These are phyloP conservation scores for Raphidocelis subcapitata DNA, from an alignment of 139 green algal species.

Conservation along the genomic window DNA sequence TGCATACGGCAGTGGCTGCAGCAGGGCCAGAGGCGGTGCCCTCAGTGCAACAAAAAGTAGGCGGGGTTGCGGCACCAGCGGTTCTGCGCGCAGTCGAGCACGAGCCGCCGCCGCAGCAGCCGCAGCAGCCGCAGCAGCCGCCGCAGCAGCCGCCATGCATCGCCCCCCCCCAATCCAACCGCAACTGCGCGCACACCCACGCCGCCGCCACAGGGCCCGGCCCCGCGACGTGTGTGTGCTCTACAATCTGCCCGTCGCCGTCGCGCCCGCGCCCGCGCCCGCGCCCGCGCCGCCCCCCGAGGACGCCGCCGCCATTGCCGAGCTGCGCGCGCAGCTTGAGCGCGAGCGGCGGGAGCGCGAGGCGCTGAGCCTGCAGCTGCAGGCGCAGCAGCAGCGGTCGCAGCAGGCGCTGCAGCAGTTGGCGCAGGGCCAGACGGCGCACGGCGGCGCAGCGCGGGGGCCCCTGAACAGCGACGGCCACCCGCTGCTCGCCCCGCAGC, in stretches of 20 bases:
- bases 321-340: conserved; percentile 17
- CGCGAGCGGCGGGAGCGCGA: conserved; percentile 3
- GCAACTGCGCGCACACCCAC: too few species aligned
- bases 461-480: not conserved
- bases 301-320: not conserved
- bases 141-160: too few species aligned
- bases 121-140: too few species aligned
- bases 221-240: conserved; percentile 3
- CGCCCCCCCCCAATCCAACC: too few species aligned
- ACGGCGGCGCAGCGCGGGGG: too few species aligned
- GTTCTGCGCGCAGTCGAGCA: too few species aligned
- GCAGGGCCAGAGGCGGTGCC: conserved; percentile 5
- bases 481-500: too few species aligned
- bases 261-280: not conserved
- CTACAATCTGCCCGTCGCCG: conserved; percentile 20
- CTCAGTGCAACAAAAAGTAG: conserved; percentile 29
- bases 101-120: too few species aligned
- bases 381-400: not conserved
- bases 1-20: conserved; percentile 23
- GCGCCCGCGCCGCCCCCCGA: too few species aligned
- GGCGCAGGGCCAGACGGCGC: not conserved
- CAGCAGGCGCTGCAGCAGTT: not conserved
- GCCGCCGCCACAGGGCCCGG: conserved; percentile 3
- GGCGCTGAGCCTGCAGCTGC: not conserved
- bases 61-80: not conserved